These are phyloP conservation scores for Neoboletus magnificus DNA, from an alignment of 768 basidiomycete genomes.

Conservation along the genomic window DNA sequence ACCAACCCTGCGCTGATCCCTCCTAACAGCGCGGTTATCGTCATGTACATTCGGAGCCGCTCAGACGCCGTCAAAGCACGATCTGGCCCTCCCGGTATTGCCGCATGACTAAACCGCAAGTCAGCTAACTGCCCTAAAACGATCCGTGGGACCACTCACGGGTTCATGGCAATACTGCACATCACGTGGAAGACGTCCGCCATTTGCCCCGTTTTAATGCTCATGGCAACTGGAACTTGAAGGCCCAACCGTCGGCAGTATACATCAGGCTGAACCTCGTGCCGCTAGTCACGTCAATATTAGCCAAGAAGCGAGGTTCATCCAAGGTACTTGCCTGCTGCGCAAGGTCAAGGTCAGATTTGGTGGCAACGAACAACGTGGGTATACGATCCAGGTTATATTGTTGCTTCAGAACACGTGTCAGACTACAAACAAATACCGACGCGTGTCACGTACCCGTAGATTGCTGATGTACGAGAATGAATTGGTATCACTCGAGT, in stretches of 20 bases:
- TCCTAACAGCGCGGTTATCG: constrained; percentile 68
- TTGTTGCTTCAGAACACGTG: constrained; percentile 70
- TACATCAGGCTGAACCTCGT: constrained; percentile 98
- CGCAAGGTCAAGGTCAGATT: constrained; percentile 95
- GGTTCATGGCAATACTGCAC: constrained; percentile 79
- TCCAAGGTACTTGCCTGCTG: constrained; percentile 61
- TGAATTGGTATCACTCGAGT: constrained; percentile 98
- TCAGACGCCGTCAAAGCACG: constrained; percentile 69
- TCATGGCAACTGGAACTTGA: constrained; percentile 94
- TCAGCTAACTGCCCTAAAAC: constrained; percentile 10
- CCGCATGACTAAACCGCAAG: constrained; percentile 42
- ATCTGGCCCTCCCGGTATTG: constrained; percentile 83
- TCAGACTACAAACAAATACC: constrained; percentile 10
- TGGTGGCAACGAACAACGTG: constrained; percentile 96
- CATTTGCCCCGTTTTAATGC: constrained; percentile 78
- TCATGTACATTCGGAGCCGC: constrained; percentile 68
- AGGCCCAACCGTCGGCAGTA: constrained; percentile 87
- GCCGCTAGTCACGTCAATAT: constrained; percentile 52
- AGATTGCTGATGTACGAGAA: constrained; percentile 98
- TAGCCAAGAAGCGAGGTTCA: neutral
- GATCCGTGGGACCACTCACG: constrained; percentile 50
- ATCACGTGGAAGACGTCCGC: constrained; percentile 88
- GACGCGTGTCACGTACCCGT: constrained; percentile 52
- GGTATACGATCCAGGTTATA: constrained; percentile 94
- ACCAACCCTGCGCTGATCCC: constrained; percentile 71